Evolutionary conservation across 441 rosid genomes (phyloP).

Genomic region (Syzygium syzygioides): DNA sequence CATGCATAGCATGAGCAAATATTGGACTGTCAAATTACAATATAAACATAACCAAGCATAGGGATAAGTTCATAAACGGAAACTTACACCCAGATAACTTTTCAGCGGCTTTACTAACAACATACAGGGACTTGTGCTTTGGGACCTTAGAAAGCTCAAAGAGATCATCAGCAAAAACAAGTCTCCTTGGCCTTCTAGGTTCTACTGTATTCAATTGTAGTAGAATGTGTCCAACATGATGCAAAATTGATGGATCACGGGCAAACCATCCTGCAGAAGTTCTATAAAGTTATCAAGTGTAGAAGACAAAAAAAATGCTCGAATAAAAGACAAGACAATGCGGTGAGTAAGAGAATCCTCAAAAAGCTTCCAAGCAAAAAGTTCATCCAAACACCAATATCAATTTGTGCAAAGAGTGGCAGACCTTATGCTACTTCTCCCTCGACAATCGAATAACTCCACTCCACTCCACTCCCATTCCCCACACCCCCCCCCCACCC

Average conservation of each 20-base stretch:
- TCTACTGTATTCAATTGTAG: conserved; percentile 56
- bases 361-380: background rate
- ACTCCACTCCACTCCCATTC: background rate
- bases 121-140: conserved; percentile 52
- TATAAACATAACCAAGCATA: background rate
- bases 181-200: conserved; percentile 50
- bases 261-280: conserved; percentile 74
- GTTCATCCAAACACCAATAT: background rate
- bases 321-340: conserved; percentile 3
- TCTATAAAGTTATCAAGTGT: background rate
- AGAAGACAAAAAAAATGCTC: background rate
- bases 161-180: conserved; percentile 81
- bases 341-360: background rate
- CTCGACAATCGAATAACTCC: background rate
- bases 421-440: background rate
- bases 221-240: conserved; percentile 61
- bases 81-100: conserved; percentile 91
- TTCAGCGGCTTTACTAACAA: conserved; percentile 69
- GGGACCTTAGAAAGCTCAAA: conserved; percentile 85
- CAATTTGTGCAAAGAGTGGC: background rate
- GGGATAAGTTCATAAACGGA: background rate
- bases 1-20: background rate
- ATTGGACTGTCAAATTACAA: background rate
- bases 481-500: background rate
- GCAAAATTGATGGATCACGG: conserved; percentile 63